Evolutionary conservation across 768 basidiomycete genomes (phyloP).

Genomic region (Macrolepiota fuliginosa): DNA sequence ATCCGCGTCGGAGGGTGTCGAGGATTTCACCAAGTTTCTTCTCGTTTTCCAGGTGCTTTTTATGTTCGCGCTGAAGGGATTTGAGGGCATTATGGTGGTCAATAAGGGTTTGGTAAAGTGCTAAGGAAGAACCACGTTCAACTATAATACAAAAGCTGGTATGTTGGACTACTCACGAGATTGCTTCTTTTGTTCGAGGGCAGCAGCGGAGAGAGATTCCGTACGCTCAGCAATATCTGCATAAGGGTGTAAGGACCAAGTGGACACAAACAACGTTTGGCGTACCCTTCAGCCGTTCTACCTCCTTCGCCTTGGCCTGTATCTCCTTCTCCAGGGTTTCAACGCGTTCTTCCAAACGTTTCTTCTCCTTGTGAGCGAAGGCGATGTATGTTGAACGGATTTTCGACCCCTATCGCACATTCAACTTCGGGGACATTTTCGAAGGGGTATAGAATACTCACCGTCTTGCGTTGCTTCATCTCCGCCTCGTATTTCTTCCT

Average conservation of each 20-base stretch:
- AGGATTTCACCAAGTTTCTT: slow-evolving; percentile 82
- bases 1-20: slow-evolving; percentile 72
- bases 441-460: slow-evolving; percentile 30
- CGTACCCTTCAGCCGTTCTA: slow-evolving; percentile 68
- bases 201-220: slow-evolving; percentile 76
- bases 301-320: slow-evolving; percentile 62
- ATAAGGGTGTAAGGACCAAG: not conserved
- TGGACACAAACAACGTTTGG: not conserved
- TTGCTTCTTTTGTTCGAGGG: slow-evolving; percentile 79
- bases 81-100: slow-evolving; percentile 74
- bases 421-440: not conserved
- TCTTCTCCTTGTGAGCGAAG: slow-evolving; percentile 88
- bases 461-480: slow-evolving; percentile 76
- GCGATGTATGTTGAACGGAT: slow-evolving; percentile 86
- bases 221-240: slow-evolving; percentile 75
- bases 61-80: slow-evolving; percentile 70
- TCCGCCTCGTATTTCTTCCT: slow-evolving; percentile 70
- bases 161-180: slow-evolving; percentile 59
- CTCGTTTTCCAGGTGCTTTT: slow-evolving; percentile 73
- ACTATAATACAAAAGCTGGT: not conserved
- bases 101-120: slow-evolving; percentile 73
- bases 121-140: slow-evolving; percentile 35
- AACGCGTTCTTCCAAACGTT: slow-evolving; percentile 67
- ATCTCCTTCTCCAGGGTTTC: slow-evolving; percentile 57
- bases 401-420: slow-evolving; percentile 70